phyloP scores from a whole-genome alignment of 2,329 filamentous ascomycete species.

The Fusarium aywerte region DNA sequence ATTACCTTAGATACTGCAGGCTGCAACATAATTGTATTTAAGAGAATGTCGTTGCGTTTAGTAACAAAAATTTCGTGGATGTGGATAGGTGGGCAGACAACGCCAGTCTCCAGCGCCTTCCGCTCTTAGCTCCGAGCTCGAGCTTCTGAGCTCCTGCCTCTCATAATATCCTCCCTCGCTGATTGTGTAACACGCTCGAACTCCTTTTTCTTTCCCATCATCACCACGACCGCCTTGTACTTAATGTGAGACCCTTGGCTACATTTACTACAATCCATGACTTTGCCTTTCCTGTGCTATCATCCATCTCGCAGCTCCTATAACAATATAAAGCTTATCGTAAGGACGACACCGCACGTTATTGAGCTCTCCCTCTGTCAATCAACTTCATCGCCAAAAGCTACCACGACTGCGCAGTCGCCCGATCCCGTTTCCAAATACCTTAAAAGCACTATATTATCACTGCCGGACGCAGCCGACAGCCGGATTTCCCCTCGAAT shows the following conservation, averaged over 20 bases:
- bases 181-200: background rate
- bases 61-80: conserved; percentile 3
- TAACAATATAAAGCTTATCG: background rate
- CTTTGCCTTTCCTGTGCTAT: background rate
- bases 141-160: conserved; percentile 3
- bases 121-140: conserved; percentile 11
- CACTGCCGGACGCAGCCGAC: conserved; percentile 37
- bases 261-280: background rate
- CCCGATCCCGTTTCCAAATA: conserved; percentile 27
- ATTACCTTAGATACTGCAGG: too few species aligned
- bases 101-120: conserved; percentile 19
- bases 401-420: conserved; percentile 17
- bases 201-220: background rate
- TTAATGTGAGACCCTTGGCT: too few species aligned
- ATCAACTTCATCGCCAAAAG: background rate
- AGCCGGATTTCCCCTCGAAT: conserved; percentile 24
- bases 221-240: background rate
- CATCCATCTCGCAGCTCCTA: background rate
- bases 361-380: background rate
- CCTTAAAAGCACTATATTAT: background rate
- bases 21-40: background rate
- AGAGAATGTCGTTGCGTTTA: background rate
- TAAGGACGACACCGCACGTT: background rate
- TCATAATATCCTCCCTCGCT: background rate
- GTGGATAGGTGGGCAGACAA: background rate